Conservation (phyloP, 148 eudicot genomes). For the Chenopodium album region DNA sequence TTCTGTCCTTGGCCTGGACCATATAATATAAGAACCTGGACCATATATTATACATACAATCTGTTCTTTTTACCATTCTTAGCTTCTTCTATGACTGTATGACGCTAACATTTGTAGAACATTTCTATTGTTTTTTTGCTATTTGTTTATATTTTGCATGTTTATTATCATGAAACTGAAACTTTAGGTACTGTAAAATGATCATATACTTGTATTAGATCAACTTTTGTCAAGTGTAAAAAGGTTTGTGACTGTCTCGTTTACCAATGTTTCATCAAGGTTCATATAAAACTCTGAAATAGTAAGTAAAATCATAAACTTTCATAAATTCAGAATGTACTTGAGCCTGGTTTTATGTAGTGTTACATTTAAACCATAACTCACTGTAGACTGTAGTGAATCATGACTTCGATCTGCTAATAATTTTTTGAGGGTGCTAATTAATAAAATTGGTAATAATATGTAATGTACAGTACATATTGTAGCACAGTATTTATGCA, state of each 20-base stretch:
- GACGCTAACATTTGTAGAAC: not conserved
- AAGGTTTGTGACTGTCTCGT: not conserved
- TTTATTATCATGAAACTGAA: not conserved
- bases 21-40: not conserved
- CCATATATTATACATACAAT: not conserved
- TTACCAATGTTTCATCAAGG: constrained; percentile 12
- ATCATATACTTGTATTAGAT: not conserved
- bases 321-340: constrained; percentile 1
- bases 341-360: not conserved
- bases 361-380: not conserved
- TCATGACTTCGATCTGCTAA: not conserved
- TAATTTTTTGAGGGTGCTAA: no score
- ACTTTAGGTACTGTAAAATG: not conserved
- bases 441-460: no score
- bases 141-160: not conserved
- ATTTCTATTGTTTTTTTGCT: not conserved
- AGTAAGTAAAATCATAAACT: not conserved
- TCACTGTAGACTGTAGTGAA: not conserved
- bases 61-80: constrained; percentile 23
- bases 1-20: not conserved
- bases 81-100: constrained; percentile 24
- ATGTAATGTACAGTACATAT: no score
- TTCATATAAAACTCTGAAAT: not conserved
- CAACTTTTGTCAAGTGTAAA: not conserved
- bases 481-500: no score